A percentile compares a stretch with the other conserved stretches of the same genome.
These are phyloP conservation scores for Ogataea dorogensis DNA, from an alignment of 805 yeast species.

Conservation along the genomic window DNA sequence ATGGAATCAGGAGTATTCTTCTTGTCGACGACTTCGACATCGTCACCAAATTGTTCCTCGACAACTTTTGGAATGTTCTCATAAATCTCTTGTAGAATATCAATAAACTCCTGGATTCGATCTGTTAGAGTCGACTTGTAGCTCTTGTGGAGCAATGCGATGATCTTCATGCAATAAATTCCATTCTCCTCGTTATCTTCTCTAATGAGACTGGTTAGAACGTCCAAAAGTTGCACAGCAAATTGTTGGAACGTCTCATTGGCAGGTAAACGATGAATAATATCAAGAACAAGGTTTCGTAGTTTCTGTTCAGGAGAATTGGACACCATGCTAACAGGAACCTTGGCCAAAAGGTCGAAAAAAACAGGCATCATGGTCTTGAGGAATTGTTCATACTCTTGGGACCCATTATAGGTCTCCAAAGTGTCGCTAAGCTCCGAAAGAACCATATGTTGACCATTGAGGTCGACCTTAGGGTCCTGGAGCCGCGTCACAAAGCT, in stretches of 20 bases:
- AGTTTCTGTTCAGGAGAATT: conserved; percentile 73
- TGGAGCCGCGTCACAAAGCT: conserved; percentile 57
- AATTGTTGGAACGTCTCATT: conserved; percentile 78
- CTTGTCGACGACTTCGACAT: conserved; percentile 8
- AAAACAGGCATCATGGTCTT: conserved; percentile 69
- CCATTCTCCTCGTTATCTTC: conserved; percentile 96
- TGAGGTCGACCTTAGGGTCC: conserved; percentile 54
- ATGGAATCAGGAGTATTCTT: conserved; percentile 38
- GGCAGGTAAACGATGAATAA: conserved; percentile 76
- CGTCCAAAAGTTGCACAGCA: conserved; percentile 57
- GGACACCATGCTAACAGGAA: conserved; percentile 70
- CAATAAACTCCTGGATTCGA: conserved; percentile 76
- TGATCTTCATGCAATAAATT: conserved; percentile 80
- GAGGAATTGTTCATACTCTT: conserved; percentile 78
- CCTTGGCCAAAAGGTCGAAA: conserved; percentile 56
- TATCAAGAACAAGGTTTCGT: conserved; percentile 72
- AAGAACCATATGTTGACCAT: conserved; percentile 62
- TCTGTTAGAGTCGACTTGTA: conserved; percentile 67
- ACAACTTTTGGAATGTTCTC: conserved; percentile 77
- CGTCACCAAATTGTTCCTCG: conserved; percentile 56
- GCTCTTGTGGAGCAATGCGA: conserved; percentile 81
- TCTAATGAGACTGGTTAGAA: conserved; percentile 57
- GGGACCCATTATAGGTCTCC: conserved; percentile 77
- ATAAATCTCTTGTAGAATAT: conserved; percentile 71
- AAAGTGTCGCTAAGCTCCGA: conserved; percentile 84